Evolutionary conservation across 306 rosid species (phyloP).

Genomic region (Psophocarpus tetragonolobus): DNA sequence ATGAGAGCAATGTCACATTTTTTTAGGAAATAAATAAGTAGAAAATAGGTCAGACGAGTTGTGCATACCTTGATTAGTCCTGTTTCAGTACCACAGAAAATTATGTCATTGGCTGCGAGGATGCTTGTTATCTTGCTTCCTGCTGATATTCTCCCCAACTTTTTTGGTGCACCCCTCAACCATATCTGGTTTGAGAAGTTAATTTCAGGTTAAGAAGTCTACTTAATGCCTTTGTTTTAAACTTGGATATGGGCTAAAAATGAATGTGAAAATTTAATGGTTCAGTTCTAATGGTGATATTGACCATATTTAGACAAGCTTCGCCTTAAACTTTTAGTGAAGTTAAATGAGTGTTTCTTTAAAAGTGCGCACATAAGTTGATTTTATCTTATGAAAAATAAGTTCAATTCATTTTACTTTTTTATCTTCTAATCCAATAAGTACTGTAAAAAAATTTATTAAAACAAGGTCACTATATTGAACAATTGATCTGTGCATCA

Average conservation of each 20-base stretch:
- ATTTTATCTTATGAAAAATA: not conserved
- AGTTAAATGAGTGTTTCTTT: not conserved
- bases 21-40: not conserved
- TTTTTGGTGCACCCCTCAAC: conserved; percentile 66
- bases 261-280: not conserved
- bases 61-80: conserved; percentile 69
- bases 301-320: not conserved
- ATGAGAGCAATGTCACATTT: not conserved
- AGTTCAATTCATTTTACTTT: not conserved
- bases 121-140: conserved; percentile 76
- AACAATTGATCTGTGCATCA: not conserved
- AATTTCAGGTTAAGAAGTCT: conserved; percentile 29
- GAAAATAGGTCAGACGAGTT: not conserved
- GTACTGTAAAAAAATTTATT: not conserved
- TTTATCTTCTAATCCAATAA: not conserved
- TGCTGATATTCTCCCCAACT: conserved; percentile 78
- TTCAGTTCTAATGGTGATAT: not conserved
- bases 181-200: conserved; percentile 57
- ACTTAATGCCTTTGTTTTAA: conserved; percentile 9
- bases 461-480: not conserved
- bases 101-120: conserved; percentile 68
- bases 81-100: conserved; percentile 74
- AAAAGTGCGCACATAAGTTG: not conserved
- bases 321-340: not conserved
- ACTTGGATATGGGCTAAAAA: not conserved